phyloP scores from a whole-genome alignment of 306 rosid genomes.

The Glycine tomentella region DNA sequence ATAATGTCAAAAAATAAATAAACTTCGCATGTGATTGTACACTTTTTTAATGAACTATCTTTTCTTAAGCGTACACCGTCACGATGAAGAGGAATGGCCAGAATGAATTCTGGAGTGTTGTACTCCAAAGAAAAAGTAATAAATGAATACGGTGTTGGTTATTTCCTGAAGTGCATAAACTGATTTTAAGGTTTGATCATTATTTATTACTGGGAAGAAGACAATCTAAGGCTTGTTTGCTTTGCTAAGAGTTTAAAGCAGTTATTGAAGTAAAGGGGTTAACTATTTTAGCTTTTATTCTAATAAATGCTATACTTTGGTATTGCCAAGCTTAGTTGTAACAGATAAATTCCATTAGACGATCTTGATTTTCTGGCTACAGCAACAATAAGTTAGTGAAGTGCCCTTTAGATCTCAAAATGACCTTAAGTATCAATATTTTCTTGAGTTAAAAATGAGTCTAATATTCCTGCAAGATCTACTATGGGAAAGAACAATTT shows the following conservation, averaged over 20 bases:
- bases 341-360: not conserved
- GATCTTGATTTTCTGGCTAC: conserved; percentile 15
- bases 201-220: no score
- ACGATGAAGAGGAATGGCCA: no score
- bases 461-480: no score
- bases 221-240: not conserved
- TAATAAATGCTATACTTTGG: not conserved
- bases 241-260: not conserved
- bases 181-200: no score
- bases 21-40: not conserved
- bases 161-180: no score
- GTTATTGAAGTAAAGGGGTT: not conserved
- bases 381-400: not conserved
- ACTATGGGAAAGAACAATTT: no score
- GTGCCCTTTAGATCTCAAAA: conserved; percentile 7
- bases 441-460: no score
- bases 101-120: no score
- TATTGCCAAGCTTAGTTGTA: not conserved
- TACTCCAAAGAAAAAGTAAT: no score
- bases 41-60: not conserved
- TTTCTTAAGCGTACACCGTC: no score
- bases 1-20: no score
- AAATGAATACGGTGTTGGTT: no score
- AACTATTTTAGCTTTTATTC: not conserved
- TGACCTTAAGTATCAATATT: not conserved